Evolutionary conservation across 2,329 filamentous ascomycete genomes (phyloP), one percentile per base, ranked within the genome.

Genomic region (Aspergillus eucalypticola): DNA sequence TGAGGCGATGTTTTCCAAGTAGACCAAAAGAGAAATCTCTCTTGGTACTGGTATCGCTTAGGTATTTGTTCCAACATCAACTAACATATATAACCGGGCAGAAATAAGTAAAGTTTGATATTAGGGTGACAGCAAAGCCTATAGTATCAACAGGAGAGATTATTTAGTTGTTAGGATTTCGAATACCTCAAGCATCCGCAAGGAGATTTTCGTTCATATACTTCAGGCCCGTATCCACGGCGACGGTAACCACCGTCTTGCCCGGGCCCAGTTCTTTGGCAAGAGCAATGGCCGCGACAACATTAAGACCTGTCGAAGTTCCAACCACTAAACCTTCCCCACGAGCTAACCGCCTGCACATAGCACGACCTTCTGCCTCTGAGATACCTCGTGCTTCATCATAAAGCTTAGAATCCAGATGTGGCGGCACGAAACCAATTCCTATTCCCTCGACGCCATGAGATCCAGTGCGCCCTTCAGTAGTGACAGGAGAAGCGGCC

Each of bases 401-500:
- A 21, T 96, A 90, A 1, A 85, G 75, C 17, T 86, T 77, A 70
- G 88, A 89, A 66, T 92, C 86, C 50, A 96, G 81, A 6, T 96
- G 92, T 32, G 96, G 91, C 3, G 92, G 92, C 60, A 96, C 88
- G 74, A 96, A 96, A 74, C 96, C 93, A 73, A 96, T 96, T 8
- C 93, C 93, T 67, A 96, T 96, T 27, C 93, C 93, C 79, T 96
- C 93, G 1, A 97, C 92, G 79, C 96, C 95, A 82, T 96, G 96
- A 1, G 86, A 81, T 73, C 90, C 86, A 3, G 48, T 23, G n/a
- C 44, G 39, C 25, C 60, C 59, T 35, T 63, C 50, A 1, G 61
- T 63, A 10, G 62, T 54, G 4, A 56, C 46, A 1, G 64, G 61
- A 8, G 60, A 57, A 19, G 58, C 57, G 1, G 58, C 59, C 5